Evolutionary conservation across 768 basidiomycete species (phyloP), one percentile per base, ranked within the genome.

Genomic region (Pulveroboletus frians): DNA sequence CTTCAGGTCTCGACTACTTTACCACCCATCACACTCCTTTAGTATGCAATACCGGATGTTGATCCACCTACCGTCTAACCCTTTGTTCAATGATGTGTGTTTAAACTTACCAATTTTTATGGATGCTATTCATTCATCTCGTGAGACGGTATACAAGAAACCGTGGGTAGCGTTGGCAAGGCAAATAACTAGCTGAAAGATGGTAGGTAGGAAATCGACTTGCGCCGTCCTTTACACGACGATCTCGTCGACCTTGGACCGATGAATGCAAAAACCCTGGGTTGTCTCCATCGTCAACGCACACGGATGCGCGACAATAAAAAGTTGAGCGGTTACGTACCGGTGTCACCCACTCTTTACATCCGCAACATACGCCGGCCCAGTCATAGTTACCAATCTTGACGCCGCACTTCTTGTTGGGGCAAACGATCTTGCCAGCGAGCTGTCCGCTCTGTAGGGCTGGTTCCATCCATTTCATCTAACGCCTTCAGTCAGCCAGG

Each of bases 321-420:
- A 26, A 4, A 38, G 14, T 4, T 21, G 14, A 23, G 23, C 23
- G 23, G 2, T 5, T 26, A 7, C 56, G 21, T 42, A 93, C 92
- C 38, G 93, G 93, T 9, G 84, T 85, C 23, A 95, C 88, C 93
- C 93, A 97, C 60, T 84, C 81, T 58, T 85, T 88, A 62, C 93
- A 97, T 20, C 89, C 86, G 63, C 93, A 95, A 59, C 84, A 80
- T 26, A 90, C 83, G 0, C 95, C 95, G 5, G 93, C 92, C 96
- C 96, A 99, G 64, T 96, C 93, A 58, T 84, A 98, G 65, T 90
- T 96, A 3, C 96, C 96, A 15, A 99, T 75, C 71, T 99, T 99
- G 21, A 80, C 83, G 3, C 78, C 77, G 59, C 96, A 99, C 61
- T 89, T 92, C 59, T 83, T 77, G 67, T 94, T 95, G 4, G 96